These are phyloP conservation scores for Soucietia sequanensis DNA, from an alignment of 805 yeast species.

Conservation along the genomic window DNA sequence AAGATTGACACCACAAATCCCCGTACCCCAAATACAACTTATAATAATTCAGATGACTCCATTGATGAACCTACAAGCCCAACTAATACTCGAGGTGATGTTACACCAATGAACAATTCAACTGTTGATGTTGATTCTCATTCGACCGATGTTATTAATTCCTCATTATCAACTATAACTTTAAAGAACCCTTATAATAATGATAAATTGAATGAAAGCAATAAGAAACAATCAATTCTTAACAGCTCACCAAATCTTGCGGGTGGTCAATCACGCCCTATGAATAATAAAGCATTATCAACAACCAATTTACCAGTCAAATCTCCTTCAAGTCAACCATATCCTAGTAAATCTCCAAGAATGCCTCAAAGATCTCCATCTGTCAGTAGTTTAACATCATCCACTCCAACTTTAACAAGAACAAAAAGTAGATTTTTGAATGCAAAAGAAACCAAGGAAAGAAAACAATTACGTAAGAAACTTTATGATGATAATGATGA, in stretches of 20 bases:
- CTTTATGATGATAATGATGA: slow-evolving; percentile 40
- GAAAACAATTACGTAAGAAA: slow-evolving; percentile 37
- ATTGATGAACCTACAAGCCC: not conserved
- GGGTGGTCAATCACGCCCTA: not conserved
- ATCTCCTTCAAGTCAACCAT: slow-evolving; percentile 4
- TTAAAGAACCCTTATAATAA: not conserved
- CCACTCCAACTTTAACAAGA: slow-evolving; percentile 24
- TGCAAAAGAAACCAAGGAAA: slow-evolving; percentile 36
- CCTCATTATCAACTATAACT: slow-evolving; percentile 11
- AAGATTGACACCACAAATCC: not conserved
- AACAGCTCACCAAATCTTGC: not conserved
- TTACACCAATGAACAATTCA: no score
- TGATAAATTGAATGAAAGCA: no score
- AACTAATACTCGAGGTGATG: not conserved
- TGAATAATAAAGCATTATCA: not conserved
- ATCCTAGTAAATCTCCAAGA: slow-evolving; percentile 3
- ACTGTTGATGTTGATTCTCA: not conserved
- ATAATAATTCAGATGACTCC: not conserved
- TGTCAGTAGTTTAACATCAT: slow-evolving; percentile 9
- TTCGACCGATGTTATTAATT: slow-evolving; percentile 1
- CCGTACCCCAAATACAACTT: not conserved
- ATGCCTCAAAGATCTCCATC: slow-evolving; percentile 2
- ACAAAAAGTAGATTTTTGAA: slow-evolving; percentile 34
- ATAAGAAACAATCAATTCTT: not conserved
- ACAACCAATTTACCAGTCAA: slow-evolving; percentile 12